A percentile compares a stretch with the other conserved stretches of the same genome.
Evolutionary conservation across 345 rosid species (phyloP).

Genomic region (Murraya koenigii): DNA sequence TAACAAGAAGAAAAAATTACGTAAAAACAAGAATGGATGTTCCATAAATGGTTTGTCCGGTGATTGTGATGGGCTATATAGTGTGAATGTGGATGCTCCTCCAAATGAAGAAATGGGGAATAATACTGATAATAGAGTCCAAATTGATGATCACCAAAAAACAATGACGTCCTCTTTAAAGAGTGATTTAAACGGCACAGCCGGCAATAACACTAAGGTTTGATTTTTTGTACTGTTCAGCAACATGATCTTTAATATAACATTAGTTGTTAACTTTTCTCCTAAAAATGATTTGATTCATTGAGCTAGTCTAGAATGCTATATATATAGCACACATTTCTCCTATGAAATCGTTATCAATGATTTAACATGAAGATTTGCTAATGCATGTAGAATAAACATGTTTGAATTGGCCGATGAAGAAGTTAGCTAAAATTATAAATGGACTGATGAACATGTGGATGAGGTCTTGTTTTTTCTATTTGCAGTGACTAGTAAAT

Average conservation of each 20-base stretch:
- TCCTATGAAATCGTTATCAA: too few relatives aligned
- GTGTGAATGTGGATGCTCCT: constrained; percentile 23
- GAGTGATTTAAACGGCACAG: constrained; percentile 15
- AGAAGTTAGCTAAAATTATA: background rate
- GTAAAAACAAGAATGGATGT: background rate
- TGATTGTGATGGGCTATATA: constrained; percentile 3
- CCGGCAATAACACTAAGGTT: constrained; percentile 11
- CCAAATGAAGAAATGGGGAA: constrained; percentile 11
- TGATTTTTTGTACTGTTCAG: background rate
- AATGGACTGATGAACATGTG: too few relatives aligned
- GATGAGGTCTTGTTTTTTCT: too few relatives aligned
- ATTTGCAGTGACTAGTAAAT: too few relatives aligned
- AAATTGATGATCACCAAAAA: constrained; percentile 14
- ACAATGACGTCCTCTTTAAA: constrained; percentile 12
- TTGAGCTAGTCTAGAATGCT: background rate
- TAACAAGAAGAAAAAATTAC: background rate
- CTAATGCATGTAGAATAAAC: background rate
- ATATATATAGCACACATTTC: too few relatives aligned
- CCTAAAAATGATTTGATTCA: background rate
- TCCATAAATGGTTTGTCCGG: constrained; percentile 9
- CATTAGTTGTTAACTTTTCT: background rate
- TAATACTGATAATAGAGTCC: constrained; percentile 10
- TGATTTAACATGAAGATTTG: background rate
- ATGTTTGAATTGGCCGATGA: background rate
- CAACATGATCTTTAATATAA: background rate